Base-by-base conservation (phyloP, 768 basidiomycete genomes). In the Hysterangium stoloniferum region DNA sequence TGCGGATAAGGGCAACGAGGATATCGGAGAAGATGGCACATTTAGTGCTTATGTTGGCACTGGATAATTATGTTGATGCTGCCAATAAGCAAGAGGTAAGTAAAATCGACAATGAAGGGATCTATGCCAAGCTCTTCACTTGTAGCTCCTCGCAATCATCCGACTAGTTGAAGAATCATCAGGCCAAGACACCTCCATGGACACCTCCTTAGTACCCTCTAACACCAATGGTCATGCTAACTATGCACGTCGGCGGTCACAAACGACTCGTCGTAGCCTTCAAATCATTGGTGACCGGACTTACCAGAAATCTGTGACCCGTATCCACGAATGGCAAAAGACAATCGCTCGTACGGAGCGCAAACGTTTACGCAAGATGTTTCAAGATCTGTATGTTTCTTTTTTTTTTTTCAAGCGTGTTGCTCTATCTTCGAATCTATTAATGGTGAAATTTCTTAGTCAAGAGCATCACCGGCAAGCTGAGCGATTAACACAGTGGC, bases 1-100 rank as follows among this genome's bases (percentile, higher is more conserved):
- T 79, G 24, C 76, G 75, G 37, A 66, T 66, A 13, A 63, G 66
- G 57, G 71, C 68, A 4, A 64, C 72, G n/a, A 70, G 81, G 5
- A 73, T 87, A 11, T 63, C 82, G 15, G 82, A 87, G 57, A 87
- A 87, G 54, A 62, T 89, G 13, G 78, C 75, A 3, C 83, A 88
- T 55, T 69, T 92, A 22, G 85, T 78, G 1, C 60, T 83, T 24
- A 76, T 82, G 15, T 68, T 91, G 22, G 82, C 84, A 1, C 65
- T 81, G 52, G 85, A 84, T 50, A 76, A 76, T 47, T 66, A 74
- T 7, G 77, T 85, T 35, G 73, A 77, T 12, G 74, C 74, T 0
- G 35, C 64, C n/a, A 86, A 89, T 62, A 89, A 86, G 57, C 78
- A 77, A 46, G 83, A 88, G 74, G 88, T 86, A 58, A 12, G 68